Conservation (phyloP, 176 grass and related monocot genomes). For the Tillandsia fasciculata region DNA sequence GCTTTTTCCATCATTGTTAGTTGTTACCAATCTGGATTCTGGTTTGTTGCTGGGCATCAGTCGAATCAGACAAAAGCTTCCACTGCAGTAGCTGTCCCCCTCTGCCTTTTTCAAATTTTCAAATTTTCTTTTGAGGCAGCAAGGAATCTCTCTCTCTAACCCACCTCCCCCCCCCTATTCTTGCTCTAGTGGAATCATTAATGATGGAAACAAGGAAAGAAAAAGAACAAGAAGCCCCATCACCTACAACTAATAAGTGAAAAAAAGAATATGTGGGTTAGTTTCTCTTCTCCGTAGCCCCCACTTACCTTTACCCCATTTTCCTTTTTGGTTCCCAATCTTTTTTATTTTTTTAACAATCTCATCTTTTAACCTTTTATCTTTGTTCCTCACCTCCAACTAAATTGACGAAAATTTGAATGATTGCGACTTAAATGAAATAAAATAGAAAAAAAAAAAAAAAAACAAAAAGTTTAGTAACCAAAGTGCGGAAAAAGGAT, state of each 20-base stretch:
- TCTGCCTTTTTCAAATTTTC: background rate
- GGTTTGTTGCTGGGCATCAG: constrained; percentile 29
- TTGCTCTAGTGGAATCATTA: constrained; percentile 45
- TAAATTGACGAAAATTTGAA: too few species aligned
- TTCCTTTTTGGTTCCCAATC: too few species aligned
- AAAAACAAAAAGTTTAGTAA: background rate
- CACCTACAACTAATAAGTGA: constrained; percentile 32
- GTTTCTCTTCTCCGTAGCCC: too few species aligned
- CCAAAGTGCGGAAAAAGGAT: background rate
- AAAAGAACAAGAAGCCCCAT: constrained; percentile 8
- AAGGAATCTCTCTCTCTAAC: constrained; percentile 36
- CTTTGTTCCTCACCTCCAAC: too few species aligned
- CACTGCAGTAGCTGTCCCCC: constrained; percentile 12
- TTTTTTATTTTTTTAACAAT: too few species aligned
- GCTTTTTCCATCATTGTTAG: constrained; percentile 54
- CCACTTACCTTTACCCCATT: too few species aligned
- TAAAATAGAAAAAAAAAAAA: too few species aligned
- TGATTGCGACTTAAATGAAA: background rate
- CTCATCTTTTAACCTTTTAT: too few species aligned
- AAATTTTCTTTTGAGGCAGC: constrained; percentile 2
- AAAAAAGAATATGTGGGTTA: background rate
- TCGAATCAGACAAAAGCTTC: constrained; percentile 26
- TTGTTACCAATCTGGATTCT: background rate
- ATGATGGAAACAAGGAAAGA: constrained; percentile 37
- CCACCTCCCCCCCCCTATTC: constrained; percentile 14